A percentile compares a stretch with the other conserved stretches of the same genome.
phyloP scores from a whole-genome alignment of 2,329 filamentous ascomycete species.

The Annulohypoxylon truncatum region DNA sequence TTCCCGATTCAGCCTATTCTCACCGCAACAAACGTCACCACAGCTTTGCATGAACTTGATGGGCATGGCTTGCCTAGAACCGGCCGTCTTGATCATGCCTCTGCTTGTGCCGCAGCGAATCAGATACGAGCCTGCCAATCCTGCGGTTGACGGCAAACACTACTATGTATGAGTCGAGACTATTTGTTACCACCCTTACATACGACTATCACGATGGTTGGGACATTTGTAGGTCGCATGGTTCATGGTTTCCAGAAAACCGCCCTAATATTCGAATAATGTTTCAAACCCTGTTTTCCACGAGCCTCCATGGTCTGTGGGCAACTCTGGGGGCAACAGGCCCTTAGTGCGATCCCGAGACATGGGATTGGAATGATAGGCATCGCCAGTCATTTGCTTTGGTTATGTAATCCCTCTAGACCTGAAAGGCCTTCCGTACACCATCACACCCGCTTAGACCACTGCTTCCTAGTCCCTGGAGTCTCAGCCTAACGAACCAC shows the following conservation, averaged over 20 bases:
- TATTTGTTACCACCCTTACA: slow-evolving; percentile 8
- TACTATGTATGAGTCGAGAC: slow-evolving; percentile 9
- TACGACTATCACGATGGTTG: slow-evolving; percentile 17
- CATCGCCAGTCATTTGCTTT: slow-evolving; percentile 19
- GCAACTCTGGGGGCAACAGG: slow-evolving; percentile 13
- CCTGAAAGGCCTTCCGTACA: background rate
- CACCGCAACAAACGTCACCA: slow-evolving; percentile 40
- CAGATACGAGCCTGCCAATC: slow-evolving; percentile 22
- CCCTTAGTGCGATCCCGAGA: slow-evolving; percentile 42
- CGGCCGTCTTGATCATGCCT: slow-evolving; percentile 28
- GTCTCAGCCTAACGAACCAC: slow-evolving; percentile 22
- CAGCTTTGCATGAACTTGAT: slow-evolving; percentile 33
- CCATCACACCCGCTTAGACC: slow-evolving; percentile 27
- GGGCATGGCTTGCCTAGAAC: slow-evolving; percentile 37
- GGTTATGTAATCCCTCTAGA: slow-evolving; percentile 12
- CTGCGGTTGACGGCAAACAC: slow-evolving; percentile 21
- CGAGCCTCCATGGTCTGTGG: slow-evolving; percentile 25
- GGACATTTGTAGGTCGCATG: slow-evolving; percentile 2
- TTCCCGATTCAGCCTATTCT: slow-evolving; percentile 41
- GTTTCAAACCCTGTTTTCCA: slow-evolving; percentile 29
- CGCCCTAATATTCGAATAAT: slow-evolving; percentile 27
- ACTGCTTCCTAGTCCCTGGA: slow-evolving; percentile 28
- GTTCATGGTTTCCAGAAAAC: slow-evolving; percentile 14
- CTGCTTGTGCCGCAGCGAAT: slow-evolving; percentile 20
- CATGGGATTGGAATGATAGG: slow-evolving; percentile 36